Evolutionary conservation across 305 asterid species (phyloP).

Genomic region (Euphrasia arctica): DNA sequence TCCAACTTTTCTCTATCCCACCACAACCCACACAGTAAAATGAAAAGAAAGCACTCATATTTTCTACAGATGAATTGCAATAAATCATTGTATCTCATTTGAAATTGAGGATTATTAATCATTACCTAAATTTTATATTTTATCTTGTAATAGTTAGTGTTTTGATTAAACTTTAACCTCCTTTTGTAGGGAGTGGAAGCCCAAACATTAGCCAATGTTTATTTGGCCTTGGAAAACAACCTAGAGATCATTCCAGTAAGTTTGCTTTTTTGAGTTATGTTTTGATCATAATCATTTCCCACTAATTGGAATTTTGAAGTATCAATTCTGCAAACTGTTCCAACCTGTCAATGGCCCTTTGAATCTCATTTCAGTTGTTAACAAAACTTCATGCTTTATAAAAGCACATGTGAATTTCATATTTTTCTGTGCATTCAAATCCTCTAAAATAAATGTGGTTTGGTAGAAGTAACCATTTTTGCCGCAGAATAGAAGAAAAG

Average conservation of each 20-base stretch:
- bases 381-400: constrained; percentile 16
- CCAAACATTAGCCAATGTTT: constrained; percentile 96
- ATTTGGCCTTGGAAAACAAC: constrained; percentile 97
- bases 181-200: constrained; percentile 96
- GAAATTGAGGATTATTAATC: neutral
- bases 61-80: neutral
- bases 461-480: constrained; percentile 1
- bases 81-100: neutral
- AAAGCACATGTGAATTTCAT: constrained; percentile 14
- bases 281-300: constrained; percentile 13
- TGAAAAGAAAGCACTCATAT: neutral
- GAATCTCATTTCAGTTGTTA: constrained; percentile 15
- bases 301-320: neutral
- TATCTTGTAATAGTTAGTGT: constrained; percentile 13
- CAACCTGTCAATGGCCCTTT: constrained; percentile 7
- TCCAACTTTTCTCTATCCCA: constrained; percentile 6
- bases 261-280: constrained; percentile 22
- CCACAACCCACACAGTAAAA: neutral
- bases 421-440: constrained; percentile 6
- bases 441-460: constrained; percentile 1
- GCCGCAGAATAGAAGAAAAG: constrained; percentile 1
- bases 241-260: constrained; percentile 98
- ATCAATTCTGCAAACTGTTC: constrained; percentile 9
- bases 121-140: constrained; percentile 10
- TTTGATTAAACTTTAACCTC: constrained; percentile 28